Evolutionary conservation across 768 basidiomycete species (phyloP).

Genomic region (Boletus sp.): DNA sequence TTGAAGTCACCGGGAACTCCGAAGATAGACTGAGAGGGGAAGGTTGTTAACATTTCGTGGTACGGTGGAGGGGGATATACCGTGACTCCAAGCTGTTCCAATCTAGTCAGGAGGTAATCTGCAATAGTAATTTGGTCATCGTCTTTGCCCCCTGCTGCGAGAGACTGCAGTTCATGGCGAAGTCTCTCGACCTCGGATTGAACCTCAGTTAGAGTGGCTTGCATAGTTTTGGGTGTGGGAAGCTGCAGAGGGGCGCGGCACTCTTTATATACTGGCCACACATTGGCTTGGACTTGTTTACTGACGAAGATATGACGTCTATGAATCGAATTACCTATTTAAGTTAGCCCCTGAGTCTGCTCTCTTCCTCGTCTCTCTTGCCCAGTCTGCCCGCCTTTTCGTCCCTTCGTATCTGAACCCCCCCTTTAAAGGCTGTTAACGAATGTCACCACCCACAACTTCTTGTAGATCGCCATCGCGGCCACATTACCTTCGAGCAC

Average conservation of each 20-base stretch:
- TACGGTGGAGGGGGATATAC: constrained; percentile 32
- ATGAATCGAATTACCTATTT: not conserved
- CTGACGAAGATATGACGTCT: not conserved
- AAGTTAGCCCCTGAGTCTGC: constrained; percentile 1
- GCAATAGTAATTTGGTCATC: constrained; percentile 49
- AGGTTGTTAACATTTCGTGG: not conserved
- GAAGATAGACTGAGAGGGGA: constrained; percentile 59
- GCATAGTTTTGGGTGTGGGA: constrained; percentile 9
- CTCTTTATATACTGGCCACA: constrained; percentile 1
- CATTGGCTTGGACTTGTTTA: too few relatives aligned
- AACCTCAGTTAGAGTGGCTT: constrained; percentile 21
- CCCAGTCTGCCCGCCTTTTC: constrained; percentile 30
- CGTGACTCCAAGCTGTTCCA: constrained; percentile 62
- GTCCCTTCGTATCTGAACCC: constrained; percentile 35
- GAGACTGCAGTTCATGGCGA: constrained; percentile 42
- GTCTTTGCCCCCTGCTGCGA: constrained; percentile 31
- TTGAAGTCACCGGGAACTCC: constrained; percentile 90
- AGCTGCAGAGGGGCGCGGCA: not conserved
- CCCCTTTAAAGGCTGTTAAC: constrained; percentile 17
- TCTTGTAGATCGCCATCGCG: constrained; percentile 28
- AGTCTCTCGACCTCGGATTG: constrained; percentile 47
- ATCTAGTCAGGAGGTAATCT: constrained; percentile 57
- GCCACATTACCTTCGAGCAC: constrained; percentile 18
- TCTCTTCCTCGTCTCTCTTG: not conserved
- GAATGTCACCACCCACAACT: constrained; percentile 26